A percentile compares a stretch with the other conserved stretches of the same genome.
Evolutionary conservation across 257 asterid genomes (phyloP).

Genomic region (Cynanchum wilfordii): DNA sequence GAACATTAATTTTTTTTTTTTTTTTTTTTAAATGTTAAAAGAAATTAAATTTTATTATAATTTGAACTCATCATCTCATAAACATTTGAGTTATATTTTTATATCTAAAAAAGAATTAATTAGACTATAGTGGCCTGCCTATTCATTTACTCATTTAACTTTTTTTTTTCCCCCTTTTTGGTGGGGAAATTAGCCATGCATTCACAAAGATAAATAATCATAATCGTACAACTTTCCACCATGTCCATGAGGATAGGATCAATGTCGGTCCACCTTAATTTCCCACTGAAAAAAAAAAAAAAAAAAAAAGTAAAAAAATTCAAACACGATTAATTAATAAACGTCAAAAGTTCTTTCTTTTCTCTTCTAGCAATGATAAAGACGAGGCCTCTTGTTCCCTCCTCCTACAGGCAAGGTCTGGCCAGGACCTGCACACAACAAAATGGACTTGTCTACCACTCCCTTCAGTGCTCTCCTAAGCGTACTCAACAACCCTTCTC

Average conservation of each 20-base stretch:
- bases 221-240: not conserved
- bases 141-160: no score
- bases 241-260: not conserved
- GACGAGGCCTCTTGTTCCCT: slow-evolving; percentile 72
- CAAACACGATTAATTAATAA: not conserved
- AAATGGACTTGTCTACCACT: slow-evolving; percentile 62
- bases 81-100: no score
- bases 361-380: slow-evolving; percentile 34
- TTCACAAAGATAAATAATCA: not conserved
- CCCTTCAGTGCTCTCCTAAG: slow-evolving; percentile 50
- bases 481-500: slow-evolving; percentile 42
- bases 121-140: no score
- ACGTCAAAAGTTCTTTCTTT: slow-evolving; percentile 10
- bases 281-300: not conserved
- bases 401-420: slow-evolving; percentile 47
- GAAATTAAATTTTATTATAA: no score
- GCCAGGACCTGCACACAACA: slow-evolving; percentile 45
- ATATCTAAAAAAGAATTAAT: no score
- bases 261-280: not conserved
- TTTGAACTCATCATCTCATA: no score
- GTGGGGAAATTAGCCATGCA: not conserved
- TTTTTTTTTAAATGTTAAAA: no score
- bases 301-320: not conserved
- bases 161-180: not conserved
- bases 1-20: no score